Conservation (phyloP, 1,139 yeast species). For the Taphrina deformans region DNA sequence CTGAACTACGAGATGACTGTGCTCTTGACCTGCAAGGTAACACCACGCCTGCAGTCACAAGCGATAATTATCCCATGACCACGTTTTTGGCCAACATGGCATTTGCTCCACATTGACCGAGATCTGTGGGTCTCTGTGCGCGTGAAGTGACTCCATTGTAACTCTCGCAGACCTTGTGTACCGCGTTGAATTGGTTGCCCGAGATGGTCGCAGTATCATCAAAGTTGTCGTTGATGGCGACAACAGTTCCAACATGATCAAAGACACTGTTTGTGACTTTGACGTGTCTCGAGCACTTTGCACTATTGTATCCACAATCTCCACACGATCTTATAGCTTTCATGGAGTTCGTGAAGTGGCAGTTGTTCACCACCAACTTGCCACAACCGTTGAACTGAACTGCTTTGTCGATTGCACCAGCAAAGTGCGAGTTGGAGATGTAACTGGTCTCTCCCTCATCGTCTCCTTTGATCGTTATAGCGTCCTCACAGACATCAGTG, state of each 20-base stretch:
- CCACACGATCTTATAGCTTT: slow-evolving; percentile 7
- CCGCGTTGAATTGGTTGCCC: slow-evolving; percentile 2
- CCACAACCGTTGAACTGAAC: slow-evolving; percentile 6
- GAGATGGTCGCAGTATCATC: not conserved
- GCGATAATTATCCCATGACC: not conserved
- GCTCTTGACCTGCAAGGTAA: too few relatives aligned
- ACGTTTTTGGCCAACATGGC: not conserved
- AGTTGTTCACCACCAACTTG: not conserved
- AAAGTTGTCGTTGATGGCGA: not conserved
- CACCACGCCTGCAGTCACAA: too few relatives aligned
- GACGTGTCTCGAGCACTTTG: not conserved
- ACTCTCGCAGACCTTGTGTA: not conserved
- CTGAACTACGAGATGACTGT: too few relatives aligned
- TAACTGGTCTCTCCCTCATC: not conserved
- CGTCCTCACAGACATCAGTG: not conserved
- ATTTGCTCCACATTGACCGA: not conserved
- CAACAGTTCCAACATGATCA: not conserved
- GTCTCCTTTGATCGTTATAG: not conserved
- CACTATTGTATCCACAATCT: not conserved
- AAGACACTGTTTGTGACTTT: not conserved
- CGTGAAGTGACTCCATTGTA: not conserved
- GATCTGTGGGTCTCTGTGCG: not conserved
- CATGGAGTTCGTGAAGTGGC: not conserved
- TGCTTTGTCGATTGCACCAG: not conserved
- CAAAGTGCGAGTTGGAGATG: not conserved